Evolutionary conservation across 2,329 filamentous ascomycete species (phyloP).

Genomic region (Lecanicillium sp.): DNA sequence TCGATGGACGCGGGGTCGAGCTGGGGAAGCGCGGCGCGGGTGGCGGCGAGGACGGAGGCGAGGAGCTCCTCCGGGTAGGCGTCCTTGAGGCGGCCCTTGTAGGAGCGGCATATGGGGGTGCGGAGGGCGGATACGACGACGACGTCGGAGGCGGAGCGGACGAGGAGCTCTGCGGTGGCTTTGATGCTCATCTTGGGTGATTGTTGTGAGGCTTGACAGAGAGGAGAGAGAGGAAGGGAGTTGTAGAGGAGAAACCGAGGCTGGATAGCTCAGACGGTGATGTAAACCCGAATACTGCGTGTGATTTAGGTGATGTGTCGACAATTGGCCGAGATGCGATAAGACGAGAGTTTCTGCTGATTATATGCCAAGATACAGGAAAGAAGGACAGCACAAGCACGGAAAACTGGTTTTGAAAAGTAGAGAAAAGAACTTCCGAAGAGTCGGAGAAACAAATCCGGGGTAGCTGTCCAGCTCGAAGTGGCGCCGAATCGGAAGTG

Average conservation of each 20-base stretch:
- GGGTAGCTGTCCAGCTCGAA: not conserved
- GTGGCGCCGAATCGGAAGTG: constrained; percentile 5
- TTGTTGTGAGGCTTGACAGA: constrained; percentile 11
- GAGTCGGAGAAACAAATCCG: too few species aligned
- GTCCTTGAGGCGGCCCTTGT: constrained; percentile 79
- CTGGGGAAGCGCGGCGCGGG: constrained; percentile 57
- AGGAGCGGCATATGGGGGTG: constrained; percentile 77
- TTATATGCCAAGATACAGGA: too few species aligned
- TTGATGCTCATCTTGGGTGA: constrained; percentile 17
- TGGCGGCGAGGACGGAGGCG: constrained; percentile 47
- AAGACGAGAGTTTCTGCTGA: too few species aligned
- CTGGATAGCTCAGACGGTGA: too few species aligned
- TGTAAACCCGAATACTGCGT: too few species aligned
- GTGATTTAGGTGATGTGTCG: too few species aligned
- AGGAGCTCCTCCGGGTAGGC: constrained; percentile 89
- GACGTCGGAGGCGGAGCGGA: constrained; percentile 73
- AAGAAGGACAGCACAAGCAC: too few species aligned
- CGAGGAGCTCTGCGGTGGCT: constrained; percentile 68
- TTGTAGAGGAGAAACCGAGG: too few species aligned
- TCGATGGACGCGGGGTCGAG: constrained; percentile 59
- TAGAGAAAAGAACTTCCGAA: too few species aligned
- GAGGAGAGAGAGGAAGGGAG: not conserved
- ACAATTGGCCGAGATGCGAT: too few species aligned
- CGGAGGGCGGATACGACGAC: constrained; percentile 88
- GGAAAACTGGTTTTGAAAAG: not conserved